Conservation (phyloP, 139 green algal species). For the Picochlorum costavermella region DNA sequence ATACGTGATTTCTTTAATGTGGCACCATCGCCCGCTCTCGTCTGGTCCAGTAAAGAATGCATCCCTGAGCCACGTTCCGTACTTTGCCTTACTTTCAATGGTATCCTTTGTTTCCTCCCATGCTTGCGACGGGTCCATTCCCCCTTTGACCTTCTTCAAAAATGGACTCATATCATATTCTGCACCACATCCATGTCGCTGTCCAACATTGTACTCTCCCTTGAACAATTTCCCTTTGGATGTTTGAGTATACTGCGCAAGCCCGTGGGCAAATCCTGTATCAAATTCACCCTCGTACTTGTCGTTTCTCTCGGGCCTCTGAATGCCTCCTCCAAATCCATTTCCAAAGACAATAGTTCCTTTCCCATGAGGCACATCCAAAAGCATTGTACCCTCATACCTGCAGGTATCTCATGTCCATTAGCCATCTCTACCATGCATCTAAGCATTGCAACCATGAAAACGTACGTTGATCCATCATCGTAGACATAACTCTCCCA, state of each 20-base stretch:
- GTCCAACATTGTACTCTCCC: constrained; percentile 69
- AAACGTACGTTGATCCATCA: constrained; percentile 79
- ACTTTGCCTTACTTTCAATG: constrained; percentile 31
- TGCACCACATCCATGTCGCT: constrained; percentile 61
- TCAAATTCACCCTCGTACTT: constrained; percentile 87
- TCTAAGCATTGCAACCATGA: not conserved
- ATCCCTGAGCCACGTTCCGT: constrained; percentile 52
- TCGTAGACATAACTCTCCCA: constrained; percentile 82
- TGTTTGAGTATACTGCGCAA: constrained; percentile 64
- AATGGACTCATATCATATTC: constrained; percentile 60
- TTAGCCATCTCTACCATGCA: not conserved
- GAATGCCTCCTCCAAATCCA: constrained; percentile 64
- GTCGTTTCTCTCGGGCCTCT: constrained; percentile 46
- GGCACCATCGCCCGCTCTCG: constrained; percentile 29
- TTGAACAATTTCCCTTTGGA: constrained; percentile 57
- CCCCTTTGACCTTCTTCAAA: constrained; percentile 51
- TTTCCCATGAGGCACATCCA: constrained; percentile 70
- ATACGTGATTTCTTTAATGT: constrained; percentile 31
- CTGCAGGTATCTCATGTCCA: constrained; percentile 33
- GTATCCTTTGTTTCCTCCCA: constrained; percentile 39
- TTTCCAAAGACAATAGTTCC: constrained; percentile 77
- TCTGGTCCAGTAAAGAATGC: constrained; percentile 37
- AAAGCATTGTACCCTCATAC: constrained; percentile 72
- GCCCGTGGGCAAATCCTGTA: constrained; percentile 69
- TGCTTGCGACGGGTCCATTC: constrained; percentile 34